Conservation (phyloP, 164 flowering plant species). For the Kingdonia uniflora region DNA sequence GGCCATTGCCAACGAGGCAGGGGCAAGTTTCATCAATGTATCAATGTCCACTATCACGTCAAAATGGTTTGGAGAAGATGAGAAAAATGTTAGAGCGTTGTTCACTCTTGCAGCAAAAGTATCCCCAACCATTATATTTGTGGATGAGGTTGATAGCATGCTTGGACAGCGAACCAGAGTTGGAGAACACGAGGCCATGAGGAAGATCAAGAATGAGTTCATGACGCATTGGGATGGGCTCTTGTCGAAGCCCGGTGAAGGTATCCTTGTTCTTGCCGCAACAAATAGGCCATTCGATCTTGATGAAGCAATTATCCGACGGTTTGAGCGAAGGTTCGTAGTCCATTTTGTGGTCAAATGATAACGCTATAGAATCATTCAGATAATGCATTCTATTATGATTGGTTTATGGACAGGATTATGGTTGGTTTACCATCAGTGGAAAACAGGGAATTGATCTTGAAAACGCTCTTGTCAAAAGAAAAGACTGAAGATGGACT, state of each 20-base stretch:
- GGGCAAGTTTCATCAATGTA: constrained; percentile 95
- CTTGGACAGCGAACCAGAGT: constrained; percentile 81
- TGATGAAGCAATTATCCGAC: constrained; percentile 94
- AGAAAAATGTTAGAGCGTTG: constrained; percentile 88
- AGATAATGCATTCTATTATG: too few relatives aligned
- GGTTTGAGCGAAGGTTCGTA: constrained; percentile 75
- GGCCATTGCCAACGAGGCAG: constrained; percentile 95
- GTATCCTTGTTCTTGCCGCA: constrained; percentile 90
- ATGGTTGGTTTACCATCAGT: constrained; percentile 81
- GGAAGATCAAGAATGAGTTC: constrained; percentile 96
- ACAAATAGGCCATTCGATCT: constrained; percentile 97
- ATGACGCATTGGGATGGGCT: constrained; percentile 99
- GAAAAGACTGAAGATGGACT: constrained; percentile 61
- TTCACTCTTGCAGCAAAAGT: constrained; percentile 92
- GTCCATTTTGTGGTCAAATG: too few relatives aligned
- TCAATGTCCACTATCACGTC: constrained; percentile 98
- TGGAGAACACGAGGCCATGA: constrained; percentile 96
- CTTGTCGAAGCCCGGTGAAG: constrained; percentile 63
- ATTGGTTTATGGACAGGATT: constrained; percentile 50
- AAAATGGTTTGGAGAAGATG: constrained; percentile 99
- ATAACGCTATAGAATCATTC: background rate
- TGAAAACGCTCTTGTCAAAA: constrained; percentile 66
- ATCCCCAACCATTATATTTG: constrained; percentile 89
- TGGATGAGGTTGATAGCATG: constrained; percentile 98
- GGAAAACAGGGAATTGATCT: constrained; percentile 65